Conservation (phyloP, 2,329 filamentous ascomycete genomes). For the Bisporella sp. region DNA sequence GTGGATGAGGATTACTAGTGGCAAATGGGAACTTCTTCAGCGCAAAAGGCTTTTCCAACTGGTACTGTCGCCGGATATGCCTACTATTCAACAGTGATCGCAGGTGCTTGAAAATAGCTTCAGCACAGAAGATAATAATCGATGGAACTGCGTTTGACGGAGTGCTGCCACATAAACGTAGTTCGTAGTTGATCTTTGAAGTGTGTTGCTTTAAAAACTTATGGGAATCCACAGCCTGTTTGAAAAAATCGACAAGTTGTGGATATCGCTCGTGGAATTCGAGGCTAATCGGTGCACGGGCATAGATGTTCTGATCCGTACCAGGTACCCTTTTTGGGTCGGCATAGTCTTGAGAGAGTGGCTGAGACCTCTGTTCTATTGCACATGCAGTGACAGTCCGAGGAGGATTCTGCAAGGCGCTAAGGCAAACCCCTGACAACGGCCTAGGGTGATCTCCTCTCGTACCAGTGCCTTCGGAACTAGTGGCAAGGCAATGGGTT, state of each 20-base stretch:
- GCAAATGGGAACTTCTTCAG: not conserved
- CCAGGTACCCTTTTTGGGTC: not conserved
- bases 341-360: not conserved
- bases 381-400: not conserved
- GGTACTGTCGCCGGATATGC: slow-evolving; percentile 1
- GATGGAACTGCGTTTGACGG: not conserved
- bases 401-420: not conserved
- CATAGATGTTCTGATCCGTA: slow-evolving; percentile 1
- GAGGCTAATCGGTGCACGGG: not conserved
- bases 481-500: not conserved
- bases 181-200: slow-evolving; percentile 3
- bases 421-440: not conserved
- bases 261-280: slow-evolving; percentile 4
- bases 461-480: not conserved
- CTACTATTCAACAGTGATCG: slow-evolving; percentile 3
- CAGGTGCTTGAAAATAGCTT: slow-evolving; percentile 4
- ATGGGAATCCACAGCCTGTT: slow-evolving; percentile 3
- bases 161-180: slow-evolving; percentile 1
- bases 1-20: not conserved
- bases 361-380: not conserved
- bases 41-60: not conserved
- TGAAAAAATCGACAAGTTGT: slow-evolving; percentile 5
- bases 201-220: not conserved
- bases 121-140: not conserved
- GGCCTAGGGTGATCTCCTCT: not conserved